Evolutionary conservation across 805 yeast genomes (phyloP), one percentile per base, ranked within the genome.

Genomic region (Nakazawaea ambrosiae): DNA sequence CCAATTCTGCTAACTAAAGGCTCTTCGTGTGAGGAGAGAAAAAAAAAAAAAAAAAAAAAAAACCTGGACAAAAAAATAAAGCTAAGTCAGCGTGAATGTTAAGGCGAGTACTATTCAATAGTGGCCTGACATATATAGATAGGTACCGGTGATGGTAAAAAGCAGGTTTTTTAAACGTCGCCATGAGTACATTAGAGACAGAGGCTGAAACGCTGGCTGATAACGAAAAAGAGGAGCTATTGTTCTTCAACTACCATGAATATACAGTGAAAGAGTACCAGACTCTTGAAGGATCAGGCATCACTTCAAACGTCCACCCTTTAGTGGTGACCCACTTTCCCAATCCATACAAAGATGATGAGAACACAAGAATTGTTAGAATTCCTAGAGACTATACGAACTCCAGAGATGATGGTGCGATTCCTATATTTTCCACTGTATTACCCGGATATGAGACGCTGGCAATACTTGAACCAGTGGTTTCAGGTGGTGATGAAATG

Each of bases 231-330:
- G 24, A 28, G 34, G 27, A 28, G 25, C 54, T 66, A 0, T 39
- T 61, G 9, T 79, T 75, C 51, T 81, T 78, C 66, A 81, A 82
- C 51, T 80, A 78, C 47, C 86, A 81, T 49, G 89, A 81, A 51
- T 77, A 62, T 49, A 46, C 70, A 4, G 58, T 61, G 10, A 49
- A 53, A 3, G 58, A 57, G 16, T 65, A 66, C 53, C 39, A 48
- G 6, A 47, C 44, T 11, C 19, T 55, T 2, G 49, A 37, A 1
- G 39, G 38, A 12, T 38, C 24, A 4, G 42, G 37, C 11, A 55
- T 56, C 22, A 28, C 30, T 60, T 51, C 25, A 48, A 49, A 58
- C 10, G 14, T 2, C 17, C 20, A 29, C 20, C 55, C 70, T 2
- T 46, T 78, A 9, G 70, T 74, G 16, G 54, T 78, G 8, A 79